Conservation (phyloP, 176 grass and related monocot genomes). For the Aegilops sharonensis region DNA sequence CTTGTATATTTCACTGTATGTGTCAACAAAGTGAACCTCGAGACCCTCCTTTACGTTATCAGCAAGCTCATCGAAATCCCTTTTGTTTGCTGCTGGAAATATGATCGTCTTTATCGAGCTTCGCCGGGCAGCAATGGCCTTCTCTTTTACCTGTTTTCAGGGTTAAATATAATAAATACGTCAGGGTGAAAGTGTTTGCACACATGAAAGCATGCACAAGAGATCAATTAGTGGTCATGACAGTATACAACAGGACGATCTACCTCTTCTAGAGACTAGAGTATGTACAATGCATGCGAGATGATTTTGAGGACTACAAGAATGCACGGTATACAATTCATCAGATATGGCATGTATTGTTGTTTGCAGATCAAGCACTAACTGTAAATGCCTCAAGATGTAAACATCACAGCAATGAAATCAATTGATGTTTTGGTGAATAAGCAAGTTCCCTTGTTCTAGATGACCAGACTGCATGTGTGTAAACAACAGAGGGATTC, state of each 20-base stretch:
- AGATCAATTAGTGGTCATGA: neutral
- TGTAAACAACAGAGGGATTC: neutral
- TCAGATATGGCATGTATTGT: neutral
- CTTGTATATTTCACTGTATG: slow-evolving; percentile 69
- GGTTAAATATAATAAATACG: neutral
- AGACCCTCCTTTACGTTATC: slow-evolving; percentile 92
- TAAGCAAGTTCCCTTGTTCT: neutral
- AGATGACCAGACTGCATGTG: neutral
- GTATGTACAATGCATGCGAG: neutral
- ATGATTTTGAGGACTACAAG: neutral
- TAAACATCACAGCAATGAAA: neutral
- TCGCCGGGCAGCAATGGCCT: slow-evolving; percentile 87
- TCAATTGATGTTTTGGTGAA: neutral
- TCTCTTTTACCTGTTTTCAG: slow-evolving; percentile 95
- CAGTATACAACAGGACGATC: neutral
- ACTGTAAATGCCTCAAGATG: neutral
- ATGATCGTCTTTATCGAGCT: slow-evolving; percentile 80
- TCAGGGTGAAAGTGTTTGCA: neutral
- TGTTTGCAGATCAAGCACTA: neutral
- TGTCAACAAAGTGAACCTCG: slow-evolving; percentile 85
- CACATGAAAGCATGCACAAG: neutral
- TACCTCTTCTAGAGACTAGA: neutral
- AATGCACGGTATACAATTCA: neutral
- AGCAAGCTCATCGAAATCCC: slow-evolving; percentile 89
- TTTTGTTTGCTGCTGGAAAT: slow-evolving; percentile 86